phyloP scores from a whole-genome alignment of 495 filamentous ascomycete species.

The Penicillium dipodomyicola region DNA sequence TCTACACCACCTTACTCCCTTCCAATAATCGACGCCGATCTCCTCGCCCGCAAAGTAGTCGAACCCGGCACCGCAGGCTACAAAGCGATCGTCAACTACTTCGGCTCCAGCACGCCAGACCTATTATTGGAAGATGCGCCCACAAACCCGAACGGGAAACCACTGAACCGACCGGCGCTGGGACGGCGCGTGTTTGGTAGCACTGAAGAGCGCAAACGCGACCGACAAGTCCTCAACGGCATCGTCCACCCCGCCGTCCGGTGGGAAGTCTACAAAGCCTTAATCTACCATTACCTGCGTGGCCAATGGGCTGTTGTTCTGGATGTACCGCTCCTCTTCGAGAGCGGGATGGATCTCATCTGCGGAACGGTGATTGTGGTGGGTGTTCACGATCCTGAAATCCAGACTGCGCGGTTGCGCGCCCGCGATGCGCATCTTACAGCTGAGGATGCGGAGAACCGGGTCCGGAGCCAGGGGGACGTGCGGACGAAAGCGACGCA shows the following conservation, averaged over 20 bases:
- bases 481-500: constrained; percentile 75
- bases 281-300: constrained; percentile 61
- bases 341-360: constrained; percentile 74
- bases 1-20: constrained; percentile 74
- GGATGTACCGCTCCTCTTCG: constrained; percentile 89
- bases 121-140: constrained; percentile 57
- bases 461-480: constrained; percentile 81
- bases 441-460: constrained; percentile 73
- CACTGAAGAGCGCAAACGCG: constrained; percentile 57
- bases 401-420: constrained; percentile 76
- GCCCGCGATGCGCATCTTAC: constrained; percentile 69
- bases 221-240: constrained; percentile 73
- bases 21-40: constrained; percentile 93
- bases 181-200: constrained; percentile 83
- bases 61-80: constrained; percentile 84
- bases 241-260: constrained; percentile 90
- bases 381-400: constrained; percentile 64
- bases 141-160: constrained; percentile 52
- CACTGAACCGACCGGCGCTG: constrained; percentile 81
- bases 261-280: constrained; percentile 66
- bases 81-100: constrained; percentile 73
- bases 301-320: constrained; percentile 88
- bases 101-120: constrained; percentile 76
- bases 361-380: constrained; percentile 86
- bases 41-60: constrained; percentile 86